Base-by-base conservation (phyloP, 2,329 filamentous ascomycete genomes). In the Rutstroemia sp. region DNA sequence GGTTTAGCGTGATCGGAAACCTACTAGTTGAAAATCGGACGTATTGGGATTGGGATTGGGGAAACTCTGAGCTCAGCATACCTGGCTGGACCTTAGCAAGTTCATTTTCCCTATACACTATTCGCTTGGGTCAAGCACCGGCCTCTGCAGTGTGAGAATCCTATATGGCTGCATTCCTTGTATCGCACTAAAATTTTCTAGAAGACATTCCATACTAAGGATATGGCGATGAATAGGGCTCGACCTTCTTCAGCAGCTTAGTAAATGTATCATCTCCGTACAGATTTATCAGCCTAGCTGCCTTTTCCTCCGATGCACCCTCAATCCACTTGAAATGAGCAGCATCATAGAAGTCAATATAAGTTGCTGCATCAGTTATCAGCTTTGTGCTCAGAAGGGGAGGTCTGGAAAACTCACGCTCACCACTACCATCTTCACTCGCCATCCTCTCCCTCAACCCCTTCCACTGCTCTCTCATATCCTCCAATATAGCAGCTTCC, bases 201-300 rank as follows among this genome's bases (percentile, higher is more conserved):
- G 30, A 34, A 34, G 12, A 34, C 30, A 34, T 34, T 12, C 12
- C 30, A 34, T 34, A 12, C 30, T 34, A 34, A 34, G 30, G 30
- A 34, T 34, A 34, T 34, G 30, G 30, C 30, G 30, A 34, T 34
- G 51, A 53, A 41, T 42, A 54, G 16, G 42, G 30, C 6, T 58
- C 51, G 5, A 62, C 59, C 45, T 64, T 63, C 19, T 61, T 62
- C 59, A 62, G 59, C 44, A 63, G n/a, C 52, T 62, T 63, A n/a
- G 34, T 52, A 38, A 63, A 63, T 3, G 59, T 64, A 23, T 64
- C 62, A 45, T 64, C 62, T 27, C 53, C 59, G 21, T 61, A 64
- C 27, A 64, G 51, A 27, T 21, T 46, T 49, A 60, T 53, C 1
- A 64, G 27, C 27, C 48, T 63, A 27, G 41, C 49, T 4, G 42